A percentile compares a stretch with the other conserved stretches of the same genome.
Evolutionary conservation across 768 basidiomycete genomes (phyloP).

Genomic region (Paxillus ammoniavirescens): DNA sequence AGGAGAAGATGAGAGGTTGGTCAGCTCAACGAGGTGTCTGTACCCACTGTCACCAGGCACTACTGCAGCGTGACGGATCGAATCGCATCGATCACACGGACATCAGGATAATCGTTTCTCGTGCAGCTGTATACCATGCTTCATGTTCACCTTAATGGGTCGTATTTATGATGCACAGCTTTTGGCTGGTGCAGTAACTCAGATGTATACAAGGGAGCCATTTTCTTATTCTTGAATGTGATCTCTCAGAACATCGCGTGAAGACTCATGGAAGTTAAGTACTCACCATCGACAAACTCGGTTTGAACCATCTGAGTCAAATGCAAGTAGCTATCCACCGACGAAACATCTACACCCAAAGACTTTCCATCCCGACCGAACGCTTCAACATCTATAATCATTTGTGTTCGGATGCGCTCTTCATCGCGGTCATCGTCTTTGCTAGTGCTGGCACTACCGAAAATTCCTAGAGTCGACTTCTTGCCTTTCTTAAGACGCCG

Average conservation of each 20-base stretch:
- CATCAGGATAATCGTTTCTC: slow-evolving; percentile 45
- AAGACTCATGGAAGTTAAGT: not conserved
- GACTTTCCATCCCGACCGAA: slow-evolving; percentile 75
- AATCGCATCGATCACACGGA: slow-evolving; percentile 17
- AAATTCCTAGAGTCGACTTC: slow-evolving; percentile 76
- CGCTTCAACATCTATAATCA: slow-evolving; percentile 84
- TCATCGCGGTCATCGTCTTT: slow-evolving; percentile 78
- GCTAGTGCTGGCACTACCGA: slow-evolving; percentile 49
- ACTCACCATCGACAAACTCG: slow-evolving; percentile 34
- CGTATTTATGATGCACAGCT: slow-evolving; percentile 1
- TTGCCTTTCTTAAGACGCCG: slow-evolving; percentile 85
- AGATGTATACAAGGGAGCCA: not conserved
- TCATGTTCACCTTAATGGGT: slow-evolving; percentile 33
- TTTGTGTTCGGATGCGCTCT: slow-evolving; percentile 78
- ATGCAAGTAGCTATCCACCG: slow-evolving; percentile 49
- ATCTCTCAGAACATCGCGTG: not conserved
- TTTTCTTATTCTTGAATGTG: slow-evolving; percentile 12
- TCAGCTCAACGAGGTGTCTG: slow-evolving; percentile 49
- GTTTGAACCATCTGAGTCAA: slow-evolving; percentile 62
- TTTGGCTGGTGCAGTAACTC: not conserved
- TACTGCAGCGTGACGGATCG: slow-evolving; percentile 30
- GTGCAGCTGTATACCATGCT: slow-evolving; percentile 61
- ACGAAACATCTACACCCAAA: slow-evolving; percentile 62
- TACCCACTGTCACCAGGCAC: slow-evolving; percentile 47
- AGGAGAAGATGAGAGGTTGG: slow-evolving; percentile 65